A percentile compares a stretch with the other conserved stretches of the same genome.
These are phyloP conservation scores for Aquilaria yunnanensis DNA, from an alignment of 345 rosid species.

Conservation along the genomic window DNA sequence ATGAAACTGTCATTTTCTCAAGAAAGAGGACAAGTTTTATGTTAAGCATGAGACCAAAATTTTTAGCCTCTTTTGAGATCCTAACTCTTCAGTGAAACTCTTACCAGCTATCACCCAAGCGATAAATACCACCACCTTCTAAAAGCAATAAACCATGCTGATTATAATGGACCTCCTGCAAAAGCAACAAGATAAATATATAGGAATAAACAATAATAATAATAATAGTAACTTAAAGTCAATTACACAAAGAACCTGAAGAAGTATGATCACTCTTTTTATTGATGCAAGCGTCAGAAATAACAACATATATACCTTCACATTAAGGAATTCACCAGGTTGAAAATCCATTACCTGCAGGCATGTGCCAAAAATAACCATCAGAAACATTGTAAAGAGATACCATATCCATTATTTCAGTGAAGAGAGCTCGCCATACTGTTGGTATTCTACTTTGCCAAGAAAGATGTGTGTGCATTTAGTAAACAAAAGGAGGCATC, in stretches of 20 bases:
- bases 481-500: not conserved
- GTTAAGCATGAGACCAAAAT: no score
- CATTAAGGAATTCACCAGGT: slow-evolving; percentile 86
- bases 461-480: not conserved
- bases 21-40: no score
- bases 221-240: slow-evolving; percentile 1
- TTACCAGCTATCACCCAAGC: slow-evolving; percentile 87
- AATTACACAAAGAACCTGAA: slow-evolving; percentile 5
- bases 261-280: slow-evolving; percentile 2
- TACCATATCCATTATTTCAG: not conserved
- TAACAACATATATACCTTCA: slow-evolving; percentile 46
- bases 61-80: slow-evolving; percentile 6
- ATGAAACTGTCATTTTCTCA: no score
- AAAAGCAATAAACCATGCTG: slow-evolving; percentile 90
- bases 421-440: not conserved
- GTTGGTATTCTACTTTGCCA: not conserved
- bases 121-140: slow-evolving; percentile 92
- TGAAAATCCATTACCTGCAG: slow-evolving; percentile 92
- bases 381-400: not conserved
- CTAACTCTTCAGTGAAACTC: slow-evolving; percentile 14
- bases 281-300: not conserved
- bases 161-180: slow-evolving; percentile 93
- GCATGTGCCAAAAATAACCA: slow-evolving; percentile 11
- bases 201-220: not conserved
- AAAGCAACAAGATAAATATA: slow-evolving; percentile 10